Evolutionary conservation across 371 early-diverging fungal genomes (phyloP), one percentile per base, ranked within the genome.

Genomic region (Mortierella sp.): DNA sequence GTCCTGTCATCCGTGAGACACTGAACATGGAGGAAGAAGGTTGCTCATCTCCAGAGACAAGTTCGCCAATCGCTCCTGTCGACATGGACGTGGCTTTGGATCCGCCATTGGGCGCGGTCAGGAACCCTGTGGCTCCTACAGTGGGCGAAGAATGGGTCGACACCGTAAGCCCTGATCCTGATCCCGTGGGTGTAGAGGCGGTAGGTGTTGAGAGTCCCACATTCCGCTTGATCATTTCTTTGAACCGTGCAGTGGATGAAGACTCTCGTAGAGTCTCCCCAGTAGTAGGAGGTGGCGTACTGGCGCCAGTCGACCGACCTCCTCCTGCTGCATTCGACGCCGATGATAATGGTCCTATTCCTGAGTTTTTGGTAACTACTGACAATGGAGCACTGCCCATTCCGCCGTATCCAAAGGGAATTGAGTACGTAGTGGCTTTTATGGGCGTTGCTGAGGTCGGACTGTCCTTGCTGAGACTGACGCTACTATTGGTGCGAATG

Each of bases 221-320:
- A 60, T 84, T 84, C 3, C 85, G 73, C 31, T 84, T 84, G n/a
- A 84, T 47, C 74, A 84, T 76, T 28, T 81, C 81, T 38, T 79
- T 84, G 58, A 84, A 76, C 21, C 85, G 79, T 13, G 74, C 55
- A 24, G 81, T 74, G 9, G 85, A 81, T 0, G 85, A 79, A 3
- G 55, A 77, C 47, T 77, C 84, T 52, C 71, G 76, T 0, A 34
- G 31, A 7, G 77, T 54, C 31, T 80, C 80, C 9, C 75, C 50
- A 9, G 72, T 63, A 16, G 72, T 63, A 16, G 16, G 14, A 0
- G 76, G 65, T 19, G 73, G 65, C 19, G 73, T 73, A 24, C 68
- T 65, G 11, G 68, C 42, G 7, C 68, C 68, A 38, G 68, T 24
- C 8, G 68, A 65, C 21, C 38, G 68, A 38, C 68, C 68, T 38